A percentile compares a stretch with the other conserved stretches of the same genome.
phyloP scores from a whole-genome alignment of 805 yeast species.

The Wilhelminamyces savonicus region DNA sequence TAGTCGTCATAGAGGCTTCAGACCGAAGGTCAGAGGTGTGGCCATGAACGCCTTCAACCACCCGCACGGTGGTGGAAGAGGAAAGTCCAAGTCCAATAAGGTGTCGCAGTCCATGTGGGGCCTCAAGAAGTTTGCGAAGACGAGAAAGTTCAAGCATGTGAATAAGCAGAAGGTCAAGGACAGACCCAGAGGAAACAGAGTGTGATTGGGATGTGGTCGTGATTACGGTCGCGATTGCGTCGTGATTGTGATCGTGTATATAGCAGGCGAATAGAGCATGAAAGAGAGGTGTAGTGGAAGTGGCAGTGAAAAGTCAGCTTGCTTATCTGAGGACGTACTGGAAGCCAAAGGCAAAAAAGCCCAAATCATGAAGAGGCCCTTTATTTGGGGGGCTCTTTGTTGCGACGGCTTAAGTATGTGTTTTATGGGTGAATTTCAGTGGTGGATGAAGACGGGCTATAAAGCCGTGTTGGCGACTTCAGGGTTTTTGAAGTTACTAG shows the following conservation, averaged over 20 bases:
- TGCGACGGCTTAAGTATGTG: too few species aligned
- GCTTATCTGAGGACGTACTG: slow-evolving; percentile 4
- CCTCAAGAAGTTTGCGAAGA: slow-evolving; percentile 87
- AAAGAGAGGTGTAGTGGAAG: neutral
- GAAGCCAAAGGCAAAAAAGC: neutral
- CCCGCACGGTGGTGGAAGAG: slow-evolving; percentile 99
- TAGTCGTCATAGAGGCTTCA: slow-evolving; percentile 81
- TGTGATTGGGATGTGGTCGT: slow-evolving; percentile 1
- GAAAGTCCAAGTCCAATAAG: slow-evolving; percentile 95
- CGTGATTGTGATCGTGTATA: neutral
- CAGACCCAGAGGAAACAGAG: slow-evolving; percentile 56
- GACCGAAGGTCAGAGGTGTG: slow-evolving; percentile 96
- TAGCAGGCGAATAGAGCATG: neutral
- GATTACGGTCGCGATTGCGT: slow-evolving; percentile 3
- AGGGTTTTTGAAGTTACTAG: too few species aligned
- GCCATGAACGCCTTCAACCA: slow-evolving; percentile 98
- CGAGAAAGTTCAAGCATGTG: slow-evolving; percentile 82
- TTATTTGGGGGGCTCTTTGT: too few species aligned
- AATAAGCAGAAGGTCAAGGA: slow-evolving; percentile 85
- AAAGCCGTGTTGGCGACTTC: too few species aligned
- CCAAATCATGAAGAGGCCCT: too few species aligned
- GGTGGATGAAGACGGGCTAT: too few species aligned
- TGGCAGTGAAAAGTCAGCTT: slow-evolving; percentile 38
- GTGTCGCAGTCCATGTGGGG: slow-evolving; percentile 97
- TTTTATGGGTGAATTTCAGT: too few species aligned